Evolutionary conservation across 345 rosid genomes (phyloP), one percentile per base, ranked within the genome.

Genomic region (Pseudoturritis turrita): DNA sequence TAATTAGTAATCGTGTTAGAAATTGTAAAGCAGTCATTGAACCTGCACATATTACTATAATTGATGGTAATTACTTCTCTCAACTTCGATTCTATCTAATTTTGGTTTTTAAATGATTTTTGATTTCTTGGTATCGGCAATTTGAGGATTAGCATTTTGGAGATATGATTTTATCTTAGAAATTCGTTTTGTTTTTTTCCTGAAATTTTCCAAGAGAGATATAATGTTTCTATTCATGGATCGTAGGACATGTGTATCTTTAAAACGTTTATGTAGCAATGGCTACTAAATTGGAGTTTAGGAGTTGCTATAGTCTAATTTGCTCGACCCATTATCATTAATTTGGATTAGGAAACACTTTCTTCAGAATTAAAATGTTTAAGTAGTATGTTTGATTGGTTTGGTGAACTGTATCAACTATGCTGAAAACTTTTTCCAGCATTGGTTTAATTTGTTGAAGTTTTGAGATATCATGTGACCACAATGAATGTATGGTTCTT

Each of bases 1-100:
- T 10, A 73, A 75, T n/a, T n/a, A 75, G 78, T 61, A 68, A 75
- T 68, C 78, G 78, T 43, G 70, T 75, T 11, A 23, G 43, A 53
- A 75, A 21, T 10, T 10, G 33, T 35, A 68, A 52, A 68, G 0
- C 19, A 35, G 23, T 17, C 18, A 51, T 58, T 31, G 35, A 15
- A 61, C 10, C 70, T 60, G 19, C 14, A n/a, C 36, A 70, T 13
- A 12, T 68, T 21, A 65, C 78, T 74, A 49, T 65, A 1, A 61
- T 75, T 25, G 56, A 75, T 22, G 78, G 78, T 75, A 46, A 41
- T 37, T 25, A 23, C 17, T 53, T 39, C 26, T 31, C 26, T 61
- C 26, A 15, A 0, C 21, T 28, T 59, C 58, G 6, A 18, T 33
- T 73, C 26, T 28, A 25, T 43, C 15, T 10, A 10, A 0, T 52